Evolutionary conservation across 2,329 filamentous ascomycete species (phyloP), one percentile per base, ranked within the genome.

Genomic region (Curvularia spicifera): DNA sequence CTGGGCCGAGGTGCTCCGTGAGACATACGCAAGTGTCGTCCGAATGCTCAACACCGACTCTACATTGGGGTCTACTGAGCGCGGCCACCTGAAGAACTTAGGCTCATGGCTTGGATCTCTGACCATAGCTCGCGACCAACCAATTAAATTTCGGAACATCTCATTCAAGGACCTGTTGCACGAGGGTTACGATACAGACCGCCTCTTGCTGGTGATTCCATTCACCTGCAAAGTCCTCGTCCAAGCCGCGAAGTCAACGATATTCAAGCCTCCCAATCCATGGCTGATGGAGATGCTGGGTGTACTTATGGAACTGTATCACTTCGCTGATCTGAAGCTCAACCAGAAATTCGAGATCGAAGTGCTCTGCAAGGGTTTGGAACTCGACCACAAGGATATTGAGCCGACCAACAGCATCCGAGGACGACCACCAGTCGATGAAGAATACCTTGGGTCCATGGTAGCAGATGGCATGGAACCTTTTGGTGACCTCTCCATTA

Each of bases 261-360:
- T 98, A 9, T 99, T 99, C 80, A 90, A 88, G 56, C 93, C 94
- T 10, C 95, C 95, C 1, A 99, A 99, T 69, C 95, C 95, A 1
- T 99, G 95, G 95, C 78, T 97, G 44, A 96, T 97, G 91, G 95
- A 99, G 70, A 95, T 99, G 53, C 87, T 99, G 54, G 87, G 91
- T 63, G 82, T 98, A 7, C 84, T 99, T 35, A 91, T 97, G 69
- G 96, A 99, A 72, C 84, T 99, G 4, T 99, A 99, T 71, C 90
- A 97, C 71, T 90, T 91, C 70, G 92, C 91, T 13, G 94, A 97
- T 68, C 82, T 99, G 55, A 98, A 98, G 76, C 85, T 99, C 37
- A 98, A 98, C 67, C 88, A 97, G 51, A 99, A 98, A 71, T 99
- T 99, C 69, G 95, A 99, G 77, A 98, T 99, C 57, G 95, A 99